Base-by-base conservation (phyloP, 129 eudicot species). In the Artemisia tridentata region DNA sequence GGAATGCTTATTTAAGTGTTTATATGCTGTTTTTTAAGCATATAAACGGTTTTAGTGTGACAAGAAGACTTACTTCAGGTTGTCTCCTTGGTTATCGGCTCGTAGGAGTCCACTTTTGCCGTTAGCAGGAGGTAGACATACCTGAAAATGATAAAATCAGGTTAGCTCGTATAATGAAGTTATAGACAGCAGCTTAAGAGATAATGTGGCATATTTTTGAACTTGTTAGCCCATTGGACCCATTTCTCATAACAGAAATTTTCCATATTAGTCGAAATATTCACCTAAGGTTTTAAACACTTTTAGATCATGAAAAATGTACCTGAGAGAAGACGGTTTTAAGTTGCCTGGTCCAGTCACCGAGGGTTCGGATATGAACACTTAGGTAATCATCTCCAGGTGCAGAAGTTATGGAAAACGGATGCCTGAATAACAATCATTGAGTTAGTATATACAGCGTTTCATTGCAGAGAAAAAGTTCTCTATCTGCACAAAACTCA, bases 401-500 rank as follows among this genome's bases (percentile, higher is more conserved):
- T 55, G 95, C 84, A 6, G 95, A 88, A 71, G 95, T 88, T 6
- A 88, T 77, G 2, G 95, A 88, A 81, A 88, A 88, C 16, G 95
- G 95, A 68, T 88, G 91, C 91, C 91, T 83, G 50, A 31, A 47
- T 47, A 27, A 65, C 54, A 23, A 48, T 54, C 12, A 0, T 48
- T 31, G 27, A 57, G 67, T 59, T 56, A 58, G 58, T 62, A 49
- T 31, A 63, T 43, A 17, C 18, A 11, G 38, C 53, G 3, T 63
- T 52, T 69, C 8, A 0, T 60, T 38, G 46, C 7, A 55, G 14
- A 73, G 17, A 46, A 55, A 12, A 0, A 8, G 21, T 1, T 8
- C 54, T 65, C 54, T 63, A n/a, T 59, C 20, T 41, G 61, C 43
- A 45, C 19, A 15, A 25, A 8, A 63, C 82, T 68, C 75, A 76